phyloP scores from a whole-genome alignment of 1,284 basidiomycete genomes.

The Leccinum fallax region DNA sequence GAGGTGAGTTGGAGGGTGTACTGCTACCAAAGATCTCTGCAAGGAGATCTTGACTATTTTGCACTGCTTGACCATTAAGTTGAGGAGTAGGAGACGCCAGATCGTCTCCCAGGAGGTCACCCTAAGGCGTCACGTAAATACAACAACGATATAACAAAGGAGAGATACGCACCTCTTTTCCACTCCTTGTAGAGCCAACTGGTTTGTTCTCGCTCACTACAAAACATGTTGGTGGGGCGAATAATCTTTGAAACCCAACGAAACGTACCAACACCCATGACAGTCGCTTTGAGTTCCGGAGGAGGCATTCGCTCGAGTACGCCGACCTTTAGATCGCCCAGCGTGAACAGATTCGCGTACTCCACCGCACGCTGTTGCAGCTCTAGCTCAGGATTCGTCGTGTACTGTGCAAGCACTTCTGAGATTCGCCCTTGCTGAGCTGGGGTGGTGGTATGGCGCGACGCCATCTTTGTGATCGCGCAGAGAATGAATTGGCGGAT shows the following conservation, averaged over 20 bases:
- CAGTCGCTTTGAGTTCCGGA: constrained; percentile 92
- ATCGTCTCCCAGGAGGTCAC: constrained; percentile 82
- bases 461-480: constrained; percentile 88
- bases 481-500: constrained; percentile 93
- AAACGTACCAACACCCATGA: constrained; percentile 81
- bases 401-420: constrained; percentile 75
- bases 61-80: constrained; percentile 47
- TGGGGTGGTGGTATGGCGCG: constrained; percentile 65
- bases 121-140: constrained; percentile 38
- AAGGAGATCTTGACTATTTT: constrained; percentile 87
- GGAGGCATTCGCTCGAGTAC: constrained; percentile 98
- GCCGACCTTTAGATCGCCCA: constrained; percentile 80
- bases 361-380: constrained; percentile 96
- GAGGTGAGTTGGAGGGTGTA: constrained; percentile 39
- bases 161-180: constrained; percentile 62
- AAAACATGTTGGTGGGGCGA: constrained; percentile 3
- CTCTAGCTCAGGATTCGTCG: constrained; percentile 89
- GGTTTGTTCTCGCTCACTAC: constrained; percentile 91
- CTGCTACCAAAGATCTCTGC: constrained; percentile 89
- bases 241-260: neutral
- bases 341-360: constrained; percentile 81
- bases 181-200: constrained; percentile 83
- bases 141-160: constrained; percentile 6
- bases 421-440: constrained; percentile 79
- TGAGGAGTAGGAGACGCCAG: constrained; percentile 42